Evolutionary conservation across 768 basidiomycete genomes (phyloP).

Genomic region (Pleurotus pulmonarius): DNA sequence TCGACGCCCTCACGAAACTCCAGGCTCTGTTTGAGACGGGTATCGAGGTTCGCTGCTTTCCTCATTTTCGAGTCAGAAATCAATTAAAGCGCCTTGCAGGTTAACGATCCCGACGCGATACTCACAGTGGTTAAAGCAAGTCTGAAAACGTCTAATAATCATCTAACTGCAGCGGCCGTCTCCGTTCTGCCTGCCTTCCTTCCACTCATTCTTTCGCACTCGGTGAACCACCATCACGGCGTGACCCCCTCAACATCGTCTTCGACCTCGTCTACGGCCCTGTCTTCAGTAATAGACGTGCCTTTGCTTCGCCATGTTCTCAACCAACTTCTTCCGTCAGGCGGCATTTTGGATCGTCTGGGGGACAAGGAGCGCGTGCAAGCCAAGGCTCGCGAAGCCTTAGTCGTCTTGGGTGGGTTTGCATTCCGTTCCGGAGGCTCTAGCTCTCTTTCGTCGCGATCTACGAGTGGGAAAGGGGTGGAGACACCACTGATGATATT

Average conservation of each 20-base stretch:
- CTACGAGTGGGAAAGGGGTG: conserved; percentile 51
- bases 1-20: conserved; percentile 77
- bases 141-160: conserved; percentile 78
- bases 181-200: conserved; percentile 64
- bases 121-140: conserved; percentile 68
- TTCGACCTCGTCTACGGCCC: conserved; percentile 42
- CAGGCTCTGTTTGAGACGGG: conserved; percentile 72
- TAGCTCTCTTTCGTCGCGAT: conserved; percentile 40
- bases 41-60: conserved; percentile 48
- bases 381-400: conserved; percentile 68
- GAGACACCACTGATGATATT: conserved; percentile 70
- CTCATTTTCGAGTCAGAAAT: conserved; percentile 1
- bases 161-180: conserved; percentile 75
- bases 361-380: conserved; percentile 78
- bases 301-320: conserved; percentile 65
- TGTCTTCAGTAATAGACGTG: conserved; percentile 45
- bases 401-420: conserved; percentile 72
- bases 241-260: conserved; percentile 48
- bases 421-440: conserved; percentile 57
- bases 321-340: conserved; percentile 64
- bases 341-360: conserved; percentile 78
- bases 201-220: conserved; percentile 53
- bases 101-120: conserved; percentile 69
- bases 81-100: conserved; percentile 35
- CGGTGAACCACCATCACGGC: conserved; percentile 22